phyloP scores from a whole-genome alignment of 306 rosid species.

The Malus asiatica region DNA sequence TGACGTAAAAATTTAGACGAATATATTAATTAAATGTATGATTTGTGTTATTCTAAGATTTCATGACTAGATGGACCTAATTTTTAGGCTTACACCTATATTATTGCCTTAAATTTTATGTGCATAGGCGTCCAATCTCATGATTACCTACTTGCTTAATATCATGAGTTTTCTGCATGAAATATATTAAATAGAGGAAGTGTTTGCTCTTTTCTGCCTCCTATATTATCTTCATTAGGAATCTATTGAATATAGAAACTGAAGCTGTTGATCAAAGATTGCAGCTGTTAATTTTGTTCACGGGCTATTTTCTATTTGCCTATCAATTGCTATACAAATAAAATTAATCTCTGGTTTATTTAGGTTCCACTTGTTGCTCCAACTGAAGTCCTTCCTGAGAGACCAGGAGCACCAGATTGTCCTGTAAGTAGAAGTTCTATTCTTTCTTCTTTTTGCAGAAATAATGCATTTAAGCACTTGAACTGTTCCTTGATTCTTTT shows the following conservation, averaged over 20 bases:
- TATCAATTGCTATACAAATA: background rate
- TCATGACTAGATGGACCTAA: background rate
- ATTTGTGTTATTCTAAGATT: background rate
- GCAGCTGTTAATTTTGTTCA: background rate
- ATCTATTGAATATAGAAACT: background rate
- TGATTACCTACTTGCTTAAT: background rate
- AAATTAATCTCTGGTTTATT: slow-evolving; percentile 17
- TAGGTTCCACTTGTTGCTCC: slow-evolving; percentile 62
- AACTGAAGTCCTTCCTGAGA: slow-evolving; percentile 77
- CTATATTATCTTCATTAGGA: background rate
- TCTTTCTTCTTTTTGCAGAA: background rate
- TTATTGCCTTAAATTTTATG: background rate
- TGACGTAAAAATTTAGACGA: background rate
- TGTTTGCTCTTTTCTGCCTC: background rate
- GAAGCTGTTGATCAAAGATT: background rate
- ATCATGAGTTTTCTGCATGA: background rate
- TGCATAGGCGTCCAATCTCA: background rate
- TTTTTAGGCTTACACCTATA: background rate
- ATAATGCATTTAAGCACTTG: slow-evolving; percentile 17
- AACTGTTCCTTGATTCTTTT: slow-evolving; percentile 16
- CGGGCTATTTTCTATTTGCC: background rate
- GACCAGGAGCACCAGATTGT: slow-evolving; percentile 86
- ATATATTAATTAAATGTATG: background rate
- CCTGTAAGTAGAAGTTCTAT: slow-evolving; percentile 57
- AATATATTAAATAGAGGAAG: background rate